Percentiles rank a stretch among this genome's conserved stretches.
These are phyloP conservation scores for Styphnolobium japonicum DNA, from an alignment of 306 rosid species.

Conservation along the genomic window DNA sequence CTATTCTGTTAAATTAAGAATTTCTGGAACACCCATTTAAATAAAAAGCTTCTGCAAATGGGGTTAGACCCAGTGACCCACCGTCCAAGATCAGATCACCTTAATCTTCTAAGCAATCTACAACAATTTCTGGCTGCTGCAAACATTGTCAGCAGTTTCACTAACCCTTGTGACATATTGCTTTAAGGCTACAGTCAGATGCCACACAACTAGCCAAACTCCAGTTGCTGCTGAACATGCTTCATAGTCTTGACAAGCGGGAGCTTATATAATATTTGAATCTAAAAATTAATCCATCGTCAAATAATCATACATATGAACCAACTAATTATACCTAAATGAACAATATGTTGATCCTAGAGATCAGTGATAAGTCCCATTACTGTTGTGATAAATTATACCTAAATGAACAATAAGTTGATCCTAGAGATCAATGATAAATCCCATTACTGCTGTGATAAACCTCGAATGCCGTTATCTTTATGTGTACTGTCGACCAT, in stretches of 20 bases:
- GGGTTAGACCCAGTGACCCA: slow-evolving; percentile 81
- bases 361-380: neutral
- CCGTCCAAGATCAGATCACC: slow-evolving; percentile 58
- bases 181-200: slow-evolving; percentile 36
- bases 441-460: slow-evolving; percentile 16
- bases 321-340: slow-evolving; percentile 1
- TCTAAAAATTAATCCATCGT: neutral
- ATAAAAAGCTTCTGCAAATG: slow-evolving; percentile 75
- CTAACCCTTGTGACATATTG: slow-evolving; percentile 38
- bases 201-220: slow-evolving; percentile 45
- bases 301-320: slow-evolving; percentile 10
- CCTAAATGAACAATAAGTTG: too few relatives aligned
- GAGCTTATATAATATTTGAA: neutral
- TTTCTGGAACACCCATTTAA: slow-evolving; percentile 79
- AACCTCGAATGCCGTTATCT: slow-evolving; percentile 6
- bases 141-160: slow-evolving; percentile 29
- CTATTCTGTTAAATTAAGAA: slow-evolving; percentile 59
- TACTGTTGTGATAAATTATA: too few relatives aligned
- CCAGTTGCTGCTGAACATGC: slow-evolving; percentile 38
- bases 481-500: slow-evolving; percentile 27
- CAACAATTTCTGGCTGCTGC: slow-evolving; percentile 55
- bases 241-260: slow-evolving; percentile 34
- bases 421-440: neutral
- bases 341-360: slow-evolving; percentile 11
- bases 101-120: slow-evolving; percentile 40